These are phyloP conservation scores for Suillus clintonianus DNA, from an alignment of 768 basidiomycete genomes.

Conservation along the genomic window DNA sequence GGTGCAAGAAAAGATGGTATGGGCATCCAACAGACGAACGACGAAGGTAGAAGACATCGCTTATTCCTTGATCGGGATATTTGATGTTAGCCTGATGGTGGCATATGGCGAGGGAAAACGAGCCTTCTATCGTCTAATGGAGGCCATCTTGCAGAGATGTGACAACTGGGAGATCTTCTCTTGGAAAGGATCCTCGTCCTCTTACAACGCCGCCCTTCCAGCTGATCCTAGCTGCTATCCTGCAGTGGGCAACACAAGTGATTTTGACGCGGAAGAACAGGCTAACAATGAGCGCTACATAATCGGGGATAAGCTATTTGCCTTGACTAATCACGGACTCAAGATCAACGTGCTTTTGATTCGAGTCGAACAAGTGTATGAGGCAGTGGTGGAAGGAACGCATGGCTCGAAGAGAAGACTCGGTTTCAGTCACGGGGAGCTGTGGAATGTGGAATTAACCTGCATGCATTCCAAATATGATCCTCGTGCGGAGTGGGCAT, in stretches of 20 bases:
- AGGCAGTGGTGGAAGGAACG: neutral
- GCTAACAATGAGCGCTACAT: neutral
- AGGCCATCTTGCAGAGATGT: conserved; percentile 13
- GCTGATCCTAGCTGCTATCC: conserved; percentile 22
- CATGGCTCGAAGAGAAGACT: neutral
- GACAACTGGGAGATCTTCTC: conserved; percentile 26
- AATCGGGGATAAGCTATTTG: conserved; percentile 1
- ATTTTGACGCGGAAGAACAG: neutral
- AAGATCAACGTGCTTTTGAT: conserved; percentile 3
- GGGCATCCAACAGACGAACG: conserved; percentile 32
- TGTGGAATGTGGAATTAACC: neutral
- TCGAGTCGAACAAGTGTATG: neutral
- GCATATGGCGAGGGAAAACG: conserved; percentile 32
- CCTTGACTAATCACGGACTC: conserved; percentile 2
- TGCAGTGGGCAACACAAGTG: neutral
- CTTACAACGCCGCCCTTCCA: conserved; percentile 18
- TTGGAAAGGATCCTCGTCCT: conserved; percentile 24
- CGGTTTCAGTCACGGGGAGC: neutral
- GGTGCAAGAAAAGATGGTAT: conserved; percentile 26
- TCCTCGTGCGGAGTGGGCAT: neutral
- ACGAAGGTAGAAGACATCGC: conserved; percentile 29
- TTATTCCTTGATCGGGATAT: conserved; percentile 30
- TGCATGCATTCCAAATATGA: neutral
- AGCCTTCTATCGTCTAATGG: conserved; percentile 29
- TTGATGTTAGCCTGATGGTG: conserved; percentile 22